Conservation (phyloP, 2,329 filamentous ascomycete species). For the Fusarium fracticaudum region DNA sequence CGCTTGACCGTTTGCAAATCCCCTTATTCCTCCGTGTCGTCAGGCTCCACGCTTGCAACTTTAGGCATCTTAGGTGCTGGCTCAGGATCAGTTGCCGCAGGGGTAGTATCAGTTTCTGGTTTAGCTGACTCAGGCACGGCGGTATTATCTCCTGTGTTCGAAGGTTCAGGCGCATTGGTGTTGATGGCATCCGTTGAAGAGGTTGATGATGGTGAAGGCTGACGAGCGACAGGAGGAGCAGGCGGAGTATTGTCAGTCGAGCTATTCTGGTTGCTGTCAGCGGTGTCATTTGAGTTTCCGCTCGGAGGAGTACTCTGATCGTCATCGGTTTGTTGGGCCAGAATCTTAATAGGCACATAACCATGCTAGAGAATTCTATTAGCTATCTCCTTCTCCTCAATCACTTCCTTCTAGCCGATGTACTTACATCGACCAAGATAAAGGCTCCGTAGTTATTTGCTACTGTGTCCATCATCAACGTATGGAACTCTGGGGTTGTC, state of each 20-base stretch:
- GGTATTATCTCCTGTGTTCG: not conserved
- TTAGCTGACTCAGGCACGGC: not conserved
- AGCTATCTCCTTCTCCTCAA: not conserved
- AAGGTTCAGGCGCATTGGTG: too few relatives aligned
- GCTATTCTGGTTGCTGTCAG: not conserved
- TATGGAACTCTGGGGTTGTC: conserved; percentile 41
- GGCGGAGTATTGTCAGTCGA: not conserved
- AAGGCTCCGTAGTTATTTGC: conserved; percentile 29
- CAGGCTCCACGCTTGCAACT: not conserved
- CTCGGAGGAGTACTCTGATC: not conserved
- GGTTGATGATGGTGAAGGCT: not conserved
- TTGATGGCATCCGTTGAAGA: not conserved
- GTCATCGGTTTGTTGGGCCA: not conserved
- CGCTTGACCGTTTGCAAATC: conserved; percentile 7
- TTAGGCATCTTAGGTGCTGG: not conserved
- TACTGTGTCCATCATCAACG: conserved; percentile 26
- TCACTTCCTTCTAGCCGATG: not conserved
- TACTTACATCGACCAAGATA: conserved; percentile 38
- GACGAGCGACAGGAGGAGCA: not conserved
- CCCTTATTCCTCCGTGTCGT: not conserved
- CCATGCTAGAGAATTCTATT: conserved; percentile 2
- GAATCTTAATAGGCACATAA: conserved; percentile 6
- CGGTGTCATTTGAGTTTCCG: not conserved
- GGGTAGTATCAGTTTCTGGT: not conserved
- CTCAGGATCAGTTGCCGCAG: not conserved